A percentile compares a stretch with the other conserved stretches of the same genome.
Conservation (phyloP, 2,329 filamentous ascomycete genomes). For the Aspergillus alliaceus region DNA sequence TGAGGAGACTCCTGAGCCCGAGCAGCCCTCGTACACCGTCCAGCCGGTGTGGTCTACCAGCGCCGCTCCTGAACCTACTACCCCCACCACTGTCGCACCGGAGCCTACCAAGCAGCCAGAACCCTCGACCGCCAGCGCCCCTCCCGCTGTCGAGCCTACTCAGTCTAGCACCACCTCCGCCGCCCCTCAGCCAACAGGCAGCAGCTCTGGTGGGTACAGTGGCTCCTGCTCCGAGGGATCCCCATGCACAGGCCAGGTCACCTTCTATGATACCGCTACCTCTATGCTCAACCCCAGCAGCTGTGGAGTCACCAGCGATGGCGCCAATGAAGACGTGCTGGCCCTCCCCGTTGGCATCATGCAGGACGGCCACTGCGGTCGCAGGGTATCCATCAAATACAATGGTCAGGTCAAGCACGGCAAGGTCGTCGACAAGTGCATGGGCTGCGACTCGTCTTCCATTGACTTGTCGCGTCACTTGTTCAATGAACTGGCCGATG, state of each 20-base stretch:
- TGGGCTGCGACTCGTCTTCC: conserved; percentile 58
- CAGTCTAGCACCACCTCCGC: not conserved
- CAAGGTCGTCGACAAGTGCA: conserved; percentile 72
- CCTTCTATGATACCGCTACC: conserved; percentile 70
- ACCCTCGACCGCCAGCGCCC: not conserved
- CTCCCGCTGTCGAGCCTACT: not conserved
- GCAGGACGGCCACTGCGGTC: conserved; percentile 70
- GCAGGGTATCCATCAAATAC: conserved; percentile 63
- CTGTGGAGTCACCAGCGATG: conserved; percentile 65
- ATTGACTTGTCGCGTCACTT: conserved; percentile 63
- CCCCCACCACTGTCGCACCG: not conserved
- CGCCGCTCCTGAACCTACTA: not conserved
- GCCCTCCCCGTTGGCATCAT: conserved; percentile 68
- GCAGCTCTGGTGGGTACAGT: conserved; percentile 17
- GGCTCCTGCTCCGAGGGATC: conserved; percentile 26
- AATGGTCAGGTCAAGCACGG: conserved; percentile 61
- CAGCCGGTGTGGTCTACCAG: not conserved
- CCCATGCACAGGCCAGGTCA: conserved; percentile 62
- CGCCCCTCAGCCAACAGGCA: not conserved
- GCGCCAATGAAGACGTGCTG: conserved; percentile 61
- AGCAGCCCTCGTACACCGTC: not conserved
- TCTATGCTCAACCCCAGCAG: conserved; percentile 50
- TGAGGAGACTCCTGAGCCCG: not conserved
- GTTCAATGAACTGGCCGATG: conserved; percentile 52
- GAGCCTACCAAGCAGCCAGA: not conserved